phyloP scores from a whole-genome alignment of 768 basidiomycete species.

The Coprinopsis cinerea region DNA sequence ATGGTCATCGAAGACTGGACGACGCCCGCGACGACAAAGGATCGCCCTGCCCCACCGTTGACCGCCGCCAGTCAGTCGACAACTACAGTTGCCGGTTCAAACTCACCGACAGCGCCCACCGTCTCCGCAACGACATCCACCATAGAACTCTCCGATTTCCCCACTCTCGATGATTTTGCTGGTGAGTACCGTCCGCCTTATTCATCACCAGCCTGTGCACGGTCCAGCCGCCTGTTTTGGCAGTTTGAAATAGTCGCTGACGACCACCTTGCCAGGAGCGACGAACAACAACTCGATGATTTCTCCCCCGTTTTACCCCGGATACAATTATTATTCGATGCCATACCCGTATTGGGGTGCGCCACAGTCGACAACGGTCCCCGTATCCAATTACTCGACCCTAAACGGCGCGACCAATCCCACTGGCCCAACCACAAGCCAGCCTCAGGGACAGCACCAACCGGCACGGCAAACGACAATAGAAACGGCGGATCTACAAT shows the following conservation, averaged over 20 bases:
- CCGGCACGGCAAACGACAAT: constrained; percentile 18
- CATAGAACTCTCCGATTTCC: constrained; percentile 39
- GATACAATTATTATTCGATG: constrained; percentile 31
- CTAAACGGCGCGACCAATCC: constrained; percentile 68
- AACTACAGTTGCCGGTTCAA: not conserved
- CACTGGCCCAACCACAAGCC: constrained; percentile 26
- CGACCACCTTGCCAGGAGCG: constrained; percentile 13
- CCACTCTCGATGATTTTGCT: constrained; percentile 33
- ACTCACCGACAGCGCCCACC: constrained; percentile 15
- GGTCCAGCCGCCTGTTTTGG: constrained; percentile 1
- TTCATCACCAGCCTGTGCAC: not conserved
- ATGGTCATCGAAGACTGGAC: constrained; percentile 36
- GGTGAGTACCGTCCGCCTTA: constrained; percentile 29
- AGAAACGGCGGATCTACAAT: constrained; percentile 24
- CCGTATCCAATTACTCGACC: constrained; percentile 71
- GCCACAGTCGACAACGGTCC: constrained; percentile 33
- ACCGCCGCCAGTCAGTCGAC: constrained; percentile 15
- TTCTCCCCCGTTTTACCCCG: constrained; percentile 34
- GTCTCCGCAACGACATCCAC: constrained; percentile 20
- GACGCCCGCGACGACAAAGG: constrained; percentile 28
- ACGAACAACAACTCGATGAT: constrained; percentile 32
- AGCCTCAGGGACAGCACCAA: constrained; percentile 18
- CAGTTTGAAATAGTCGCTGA: not conserved
- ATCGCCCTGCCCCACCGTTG: constrained; percentile 25
- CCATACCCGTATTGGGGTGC: constrained; percentile 44